Evolutionary conservation across 495 filamentous ascomycete species (phyloP).

Genomic region (Astrothelium macrocarpum): DNA sequence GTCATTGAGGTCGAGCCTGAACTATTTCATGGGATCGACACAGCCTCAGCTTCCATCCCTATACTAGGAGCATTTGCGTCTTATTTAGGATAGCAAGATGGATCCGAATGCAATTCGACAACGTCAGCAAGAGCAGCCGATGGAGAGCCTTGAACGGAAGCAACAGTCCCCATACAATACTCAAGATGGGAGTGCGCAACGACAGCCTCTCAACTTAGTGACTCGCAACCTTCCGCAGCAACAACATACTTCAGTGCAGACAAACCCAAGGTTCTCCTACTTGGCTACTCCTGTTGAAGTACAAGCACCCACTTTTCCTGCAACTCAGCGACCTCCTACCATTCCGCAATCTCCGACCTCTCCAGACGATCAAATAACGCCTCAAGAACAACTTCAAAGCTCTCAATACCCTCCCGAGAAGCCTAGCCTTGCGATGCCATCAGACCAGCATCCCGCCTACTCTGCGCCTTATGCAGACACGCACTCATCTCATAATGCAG

Average conservation of each 20-base stretch:
- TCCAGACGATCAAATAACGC: not conserved
- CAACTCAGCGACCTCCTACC: not conserved
- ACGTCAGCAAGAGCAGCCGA: not conserved
- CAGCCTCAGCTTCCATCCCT: not conserved
- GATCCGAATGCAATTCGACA: not conserved
- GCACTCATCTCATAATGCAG: not conserved
- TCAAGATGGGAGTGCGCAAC: not conserved
- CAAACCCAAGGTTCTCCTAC: constrained; percentile 2
- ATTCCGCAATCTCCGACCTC: constrained; percentile 13
- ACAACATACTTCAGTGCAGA: not conserved
- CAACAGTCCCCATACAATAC: not conserved
- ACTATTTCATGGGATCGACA: not conserved
- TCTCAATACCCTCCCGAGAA: constrained; percentile 9
- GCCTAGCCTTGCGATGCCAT: not conserved
- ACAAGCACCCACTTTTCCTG: not conserved
- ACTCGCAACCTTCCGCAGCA: not conserved
- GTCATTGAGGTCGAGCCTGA: not conserved
- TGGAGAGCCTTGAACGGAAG: not conserved
- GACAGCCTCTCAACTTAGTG: not conserved
- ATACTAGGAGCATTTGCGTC: not conserved
- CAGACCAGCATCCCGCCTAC: constrained; percentile 1
- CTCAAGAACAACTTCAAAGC: not conserved
- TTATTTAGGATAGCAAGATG: not conserved
- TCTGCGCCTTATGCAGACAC: constrained; percentile 2
- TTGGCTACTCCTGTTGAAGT: not conserved